Percentiles rank a stretch among this genome's conserved stretches.
phyloP scores from a whole-genome alignment of 176 grass and related monocot genomes.

The Luzula sylvatica region DNA sequence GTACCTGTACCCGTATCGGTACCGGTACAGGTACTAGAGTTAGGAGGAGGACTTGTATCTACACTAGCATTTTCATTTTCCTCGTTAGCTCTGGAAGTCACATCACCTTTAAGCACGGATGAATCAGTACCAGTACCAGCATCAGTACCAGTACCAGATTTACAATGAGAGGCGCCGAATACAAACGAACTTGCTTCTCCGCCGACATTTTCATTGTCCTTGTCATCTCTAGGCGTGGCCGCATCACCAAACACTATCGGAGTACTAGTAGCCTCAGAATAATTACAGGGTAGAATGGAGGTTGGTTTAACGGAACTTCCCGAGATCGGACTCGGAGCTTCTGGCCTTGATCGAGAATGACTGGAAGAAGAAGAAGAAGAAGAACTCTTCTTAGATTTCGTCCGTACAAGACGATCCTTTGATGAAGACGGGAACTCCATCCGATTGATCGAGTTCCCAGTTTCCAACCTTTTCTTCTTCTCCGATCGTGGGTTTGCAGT shows the following conservation, averaged over 20 bases:
- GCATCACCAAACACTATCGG: not conserved
- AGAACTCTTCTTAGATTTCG: not conserved
- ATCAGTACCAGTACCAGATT: not conserved
- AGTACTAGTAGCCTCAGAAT: not conserved
- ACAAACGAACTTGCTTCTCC: not conserved
- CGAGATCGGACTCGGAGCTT: not conserved
- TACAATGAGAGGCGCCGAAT: not conserved
- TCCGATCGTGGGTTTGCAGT: not conserved
- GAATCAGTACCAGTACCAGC: not conserved
- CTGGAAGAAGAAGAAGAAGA: not conserved
- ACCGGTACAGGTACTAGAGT: not conserved
- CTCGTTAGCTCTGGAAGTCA: not conserved
- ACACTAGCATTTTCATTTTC: too few relatives aligned
- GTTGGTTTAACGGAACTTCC: not conserved
- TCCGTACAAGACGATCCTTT: not conserved
- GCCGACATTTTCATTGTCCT: too few relatives aligned
- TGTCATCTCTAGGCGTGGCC: not conserved
- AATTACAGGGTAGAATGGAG: not conserved
- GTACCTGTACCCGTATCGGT: not conserved
- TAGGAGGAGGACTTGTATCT: not conserved
- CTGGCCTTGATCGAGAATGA: not conserved
- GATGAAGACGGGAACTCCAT: conserved; percentile 11
- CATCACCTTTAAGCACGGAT: not conserved
- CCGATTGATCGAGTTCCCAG: too few relatives aligned
- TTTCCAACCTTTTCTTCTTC: too few relatives aligned